These are phyloP conservation scores for Heterobasidion annosum DNA, from an alignment of 1,284 basidiomycete genomes.

Conservation along the genomic window DNA sequence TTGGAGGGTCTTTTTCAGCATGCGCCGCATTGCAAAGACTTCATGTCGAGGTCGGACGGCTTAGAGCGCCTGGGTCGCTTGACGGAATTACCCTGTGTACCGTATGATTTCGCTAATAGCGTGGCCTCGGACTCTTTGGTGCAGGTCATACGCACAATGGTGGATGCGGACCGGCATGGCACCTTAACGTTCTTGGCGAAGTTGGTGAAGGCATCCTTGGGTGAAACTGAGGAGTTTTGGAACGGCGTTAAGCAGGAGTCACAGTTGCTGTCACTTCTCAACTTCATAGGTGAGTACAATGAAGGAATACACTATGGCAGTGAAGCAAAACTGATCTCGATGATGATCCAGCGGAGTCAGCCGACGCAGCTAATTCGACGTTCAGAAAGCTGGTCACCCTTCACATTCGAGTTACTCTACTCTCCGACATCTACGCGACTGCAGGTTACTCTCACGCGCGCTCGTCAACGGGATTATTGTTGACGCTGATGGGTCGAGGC, in stretches of 20 bases:
- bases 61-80: conserved; percentile 71
- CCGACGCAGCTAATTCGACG: conserved; percentile 46
- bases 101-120: conserved; percentile 84
- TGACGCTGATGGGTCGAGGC: conserved; percentile 59
- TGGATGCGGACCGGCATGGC: conserved; percentile 76
- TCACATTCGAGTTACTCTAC: conserved; percentile 72
- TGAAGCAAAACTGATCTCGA: conserved; percentile 3
- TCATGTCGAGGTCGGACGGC: conserved; percentile 71
- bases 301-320: not conserved
- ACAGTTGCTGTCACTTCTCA: conserved; percentile 52
- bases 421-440: conserved; percentile 87
- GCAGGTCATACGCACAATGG: conserved; percentile 82
- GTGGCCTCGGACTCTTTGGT: conserved; percentile 80
- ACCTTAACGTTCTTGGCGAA: conserved; percentile 68
- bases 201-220: conserved; percentile 66
- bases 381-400: conserved; percentile 78
- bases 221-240: conserved; percentile 71
- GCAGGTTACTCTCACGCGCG: conserved; percentile 80
- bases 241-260: conserved; percentile 39
- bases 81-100: conserved; percentile 79
- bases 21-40: conserved; percentile 84
- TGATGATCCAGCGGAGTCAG: conserved; percentile 30
- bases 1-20: conserved; percentile 94
- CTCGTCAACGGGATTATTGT: conserved; percentile 67
- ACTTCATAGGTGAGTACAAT: conserved; percentile 32